A percentile compares a stretch with the other conserved stretches of the same genome.
These are phyloP conservation scores for Lachnellula occidentalis DNA, from an alignment of 2,329 filamentous ascomycete genomes.

Conservation along the genomic window DNA sequence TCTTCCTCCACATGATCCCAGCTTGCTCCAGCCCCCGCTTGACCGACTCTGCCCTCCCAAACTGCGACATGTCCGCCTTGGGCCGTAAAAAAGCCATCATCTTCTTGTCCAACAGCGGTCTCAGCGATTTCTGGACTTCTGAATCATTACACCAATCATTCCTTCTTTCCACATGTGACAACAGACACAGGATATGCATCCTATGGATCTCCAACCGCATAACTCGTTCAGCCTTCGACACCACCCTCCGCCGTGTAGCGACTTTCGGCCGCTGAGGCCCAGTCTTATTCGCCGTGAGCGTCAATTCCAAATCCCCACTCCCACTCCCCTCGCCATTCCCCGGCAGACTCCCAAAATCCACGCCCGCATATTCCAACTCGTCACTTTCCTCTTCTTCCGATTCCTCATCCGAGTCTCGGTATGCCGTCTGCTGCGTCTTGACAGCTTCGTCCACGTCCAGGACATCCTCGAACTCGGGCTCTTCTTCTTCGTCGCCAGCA, in stretches of 20 bases:
- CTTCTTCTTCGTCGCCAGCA: slow-evolving; percentile 25
- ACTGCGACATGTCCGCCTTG: slow-evolving; percentile 61
- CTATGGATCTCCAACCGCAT: slow-evolving; percentile 75
- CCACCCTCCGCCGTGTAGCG: slow-evolving; percentile 37
- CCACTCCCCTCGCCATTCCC: slow-evolving; percentile 21
- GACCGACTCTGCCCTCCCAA: slow-evolving; percentile 69
- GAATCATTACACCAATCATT: slow-evolving; percentile 87
- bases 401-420: slow-evolving; percentile 46
- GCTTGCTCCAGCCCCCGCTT: slow-evolving; percentile 72
- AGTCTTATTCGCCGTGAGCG: slow-evolving; percentile 23
- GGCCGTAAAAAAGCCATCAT: slow-evolving; percentile 65
- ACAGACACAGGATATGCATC: slow-evolving; percentile 73
- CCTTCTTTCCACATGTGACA: slow-evolving; percentile 69
- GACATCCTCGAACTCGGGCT: slow-evolving; percentile 30
- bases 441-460: slow-evolving; percentile 15
- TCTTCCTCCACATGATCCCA: slow-evolving; percentile 59
- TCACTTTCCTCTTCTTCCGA: slow-evolving; percentile 48
- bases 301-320: slow-evolving; percentile 30
- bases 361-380: slow-evolving; percentile 60
- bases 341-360: slow-evolving; percentile 37
- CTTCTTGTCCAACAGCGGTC: slow-evolving; percentile 59
- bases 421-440: slow-evolving; percentile 32
- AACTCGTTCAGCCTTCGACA: slow-evolving; percentile 48
- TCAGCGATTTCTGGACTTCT: slow-evolving; percentile 60
- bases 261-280: slow-evolving; percentile 10